These are phyloP conservation scores for Xylaria castorea DNA, from an alignment of 495 filamentous ascomycete species.

Conservation along the genomic window DNA sequence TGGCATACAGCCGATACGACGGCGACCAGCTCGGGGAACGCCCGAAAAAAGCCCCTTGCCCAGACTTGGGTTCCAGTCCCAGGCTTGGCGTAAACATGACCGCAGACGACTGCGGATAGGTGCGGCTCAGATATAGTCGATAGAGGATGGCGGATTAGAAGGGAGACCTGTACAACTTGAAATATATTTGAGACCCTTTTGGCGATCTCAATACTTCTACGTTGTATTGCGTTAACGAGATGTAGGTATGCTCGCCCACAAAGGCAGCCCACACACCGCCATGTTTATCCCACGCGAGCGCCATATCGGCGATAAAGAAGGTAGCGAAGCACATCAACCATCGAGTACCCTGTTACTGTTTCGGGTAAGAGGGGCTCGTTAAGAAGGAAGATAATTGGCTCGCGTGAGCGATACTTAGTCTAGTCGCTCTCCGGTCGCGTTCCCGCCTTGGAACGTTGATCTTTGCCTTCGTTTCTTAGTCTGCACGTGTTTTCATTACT, in stretches of 20 bases:
- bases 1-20: not conserved
- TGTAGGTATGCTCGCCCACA: not conserved
- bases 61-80: conserved; percentile 17
- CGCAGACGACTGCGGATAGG: not conserved
- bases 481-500: not conserved
- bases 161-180: not conserved
- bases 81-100: conserved; percentile 8
- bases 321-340: not conserved
- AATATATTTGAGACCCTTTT: not conserved
- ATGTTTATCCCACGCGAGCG: not conserved
- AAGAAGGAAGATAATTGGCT: conserved; percentile 11
- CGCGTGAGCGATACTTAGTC: not conserved
- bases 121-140: not conserved
- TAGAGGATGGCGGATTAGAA: not conserved
- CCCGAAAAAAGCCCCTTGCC: conserved; percentile 1
- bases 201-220: not conserved
- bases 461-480: not conserved
- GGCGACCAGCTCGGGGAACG: conserved; percentile 15
- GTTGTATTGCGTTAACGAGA: not conserved
- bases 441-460: not conserved
- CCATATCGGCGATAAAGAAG: not conserved
- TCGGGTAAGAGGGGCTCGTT: conserved; percentile 19
- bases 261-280: not conserved
- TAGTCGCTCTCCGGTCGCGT: not conserved
- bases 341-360: not conserved